Evolutionary conservation across 305 asterid species (phyloP), one percentile per base, ranked within the genome.

Genomic region (Stenogyne calaminthoides): DNA sequence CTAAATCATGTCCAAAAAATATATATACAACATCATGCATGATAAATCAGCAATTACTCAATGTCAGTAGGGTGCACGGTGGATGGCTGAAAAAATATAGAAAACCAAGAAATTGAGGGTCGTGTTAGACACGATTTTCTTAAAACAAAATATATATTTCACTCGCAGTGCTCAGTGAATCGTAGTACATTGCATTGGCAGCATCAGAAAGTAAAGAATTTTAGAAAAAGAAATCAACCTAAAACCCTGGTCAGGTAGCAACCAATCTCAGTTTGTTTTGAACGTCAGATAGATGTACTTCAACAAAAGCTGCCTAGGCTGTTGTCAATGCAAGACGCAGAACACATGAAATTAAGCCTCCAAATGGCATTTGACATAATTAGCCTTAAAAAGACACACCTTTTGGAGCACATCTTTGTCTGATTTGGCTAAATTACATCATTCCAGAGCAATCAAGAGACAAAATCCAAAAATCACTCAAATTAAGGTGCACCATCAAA

Each of bases 371-470:
- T 56, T 58, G 64, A 36, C 59, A 51, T 42, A 78, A n/a, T n/a
- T n/a, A 76, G 64, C 65, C 46, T 59, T 16, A 57, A 54, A 54
- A 47, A 47, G 57, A 68, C 73, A 42, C n/a, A 72, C 66, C 79
- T 67, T 70, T 66, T 40, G 85, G 85, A 76, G 87, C 88, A 81
- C 86, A 75, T 44, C 76, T 19, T 44, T 69, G 76, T 86, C 88
- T 73, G 84, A 73, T 83, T 85, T 83, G 90, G 88, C 82, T 81
- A 83, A 83, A 37, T 15, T 34, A 64, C 86, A 83, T 83, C 86
- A 81, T 75, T 71, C 81, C 76, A 72, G 88, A 71, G 80, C 70
- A 57, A 15, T 49, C 18, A 25, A 25, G 0, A 25, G 29, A 25
- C 3, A 25, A 25, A 25, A 25, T 1, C 2, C 29, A 1, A 25